A percentile compares a stretch with the other conserved stretches of the same genome.
These are phyloP conservation scores for Neurospora africana DNA, from an alignment of 495 filamentous ascomycete species.

Conservation along the genomic window DNA sequence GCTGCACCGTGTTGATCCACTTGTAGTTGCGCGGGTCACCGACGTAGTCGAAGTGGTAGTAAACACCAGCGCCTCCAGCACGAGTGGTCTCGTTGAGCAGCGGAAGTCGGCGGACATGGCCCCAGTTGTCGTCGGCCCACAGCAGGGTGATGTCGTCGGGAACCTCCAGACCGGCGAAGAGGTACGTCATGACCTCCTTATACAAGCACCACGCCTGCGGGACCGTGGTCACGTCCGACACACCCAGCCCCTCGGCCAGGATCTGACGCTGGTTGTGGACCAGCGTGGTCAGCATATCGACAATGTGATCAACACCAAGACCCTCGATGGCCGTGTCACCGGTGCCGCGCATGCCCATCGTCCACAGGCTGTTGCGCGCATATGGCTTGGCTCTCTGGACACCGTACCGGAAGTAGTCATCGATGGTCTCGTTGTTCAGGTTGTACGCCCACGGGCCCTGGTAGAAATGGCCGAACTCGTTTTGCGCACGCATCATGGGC, in stretches of 20 bases:
- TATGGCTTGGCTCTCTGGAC: conserved; percentile 53
- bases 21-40: conserved; percentile 55
- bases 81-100: conserved; percentile 49
- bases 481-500: conserved; percentile 61
- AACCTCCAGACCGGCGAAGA: conserved; percentile 51
- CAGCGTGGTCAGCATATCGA: conserved; percentile 45
- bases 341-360: conserved; percentile 63
- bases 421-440: conserved; percentile 53
- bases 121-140: conserved; percentile 71
- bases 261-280: conserved; percentile 50
- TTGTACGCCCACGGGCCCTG: conserved; percentile 55
- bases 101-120: conserved; percentile 57
- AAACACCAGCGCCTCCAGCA: conserved; percentile 58
- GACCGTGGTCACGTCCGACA: conserved; percentile 40
- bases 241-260: conserved; percentile 43
- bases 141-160: conserved; percentile 65
- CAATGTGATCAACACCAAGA: conserved; percentile 45
- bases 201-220: conserved; percentile 67
- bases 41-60: conserved; percentile 70
- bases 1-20: conserved; percentile 63
- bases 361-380: conserved; percentile 51
- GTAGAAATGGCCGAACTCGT: conserved; percentile 54
- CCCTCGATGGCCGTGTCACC: conserved; percentile 53
- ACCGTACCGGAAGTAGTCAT: conserved; percentile 57
- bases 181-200: conserved; percentile 61